Evolutionary conservation across 257 asterid species (phyloP), one percentile per base, ranked within the genome.

Genomic region (Jacaranda mimosifolia): DNA sequence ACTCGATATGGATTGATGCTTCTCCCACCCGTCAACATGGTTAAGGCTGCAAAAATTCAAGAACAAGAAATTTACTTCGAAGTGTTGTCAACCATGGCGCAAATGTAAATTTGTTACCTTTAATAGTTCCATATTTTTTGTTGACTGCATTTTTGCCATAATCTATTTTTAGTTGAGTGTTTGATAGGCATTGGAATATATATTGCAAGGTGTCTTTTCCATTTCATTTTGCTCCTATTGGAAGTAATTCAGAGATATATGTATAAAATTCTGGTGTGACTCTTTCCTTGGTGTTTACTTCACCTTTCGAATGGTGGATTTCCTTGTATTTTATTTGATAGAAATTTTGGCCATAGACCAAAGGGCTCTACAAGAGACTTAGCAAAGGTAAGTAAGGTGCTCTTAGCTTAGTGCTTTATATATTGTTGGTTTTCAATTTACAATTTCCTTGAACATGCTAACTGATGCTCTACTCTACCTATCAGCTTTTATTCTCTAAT

Each of bases 41-140:
- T 81, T 82, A 98, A 95, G 86, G 98, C 99, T 80, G 97, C 97
- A 72, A 95, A 95, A 87, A 93, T 95, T 77, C 98, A 95, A 77
- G 99, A 93, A 75, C 98, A 95, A 80, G 99, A 95, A 85, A 84
- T 82, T 83, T 88, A 83, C 98, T 95, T 73, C 86, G 97, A 36
- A 90, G 85, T 86, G 97, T 97, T 79, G 99, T 93, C 66, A 95
- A 93, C 83, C 94, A 88, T 21, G 99, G 99, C 3, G 99, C 93
- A 95, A 97, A 98, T 95, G 74, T 42, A 72, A 26, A 66, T 56
- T 77, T 2, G 1, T 68, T 75, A 51, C 68, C 65, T 77, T 51
- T 72, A 69, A 69, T 17, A 42, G 66, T 70, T 80, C 64, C 69
- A 58, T 65, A 18, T 57, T 73, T 4, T 81, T 68, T 57, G 13